Evolutionary conservation across 225 moss, liverwort and hornwort genomes (phyloP).

Genomic region (Ulota crispa): DNA sequence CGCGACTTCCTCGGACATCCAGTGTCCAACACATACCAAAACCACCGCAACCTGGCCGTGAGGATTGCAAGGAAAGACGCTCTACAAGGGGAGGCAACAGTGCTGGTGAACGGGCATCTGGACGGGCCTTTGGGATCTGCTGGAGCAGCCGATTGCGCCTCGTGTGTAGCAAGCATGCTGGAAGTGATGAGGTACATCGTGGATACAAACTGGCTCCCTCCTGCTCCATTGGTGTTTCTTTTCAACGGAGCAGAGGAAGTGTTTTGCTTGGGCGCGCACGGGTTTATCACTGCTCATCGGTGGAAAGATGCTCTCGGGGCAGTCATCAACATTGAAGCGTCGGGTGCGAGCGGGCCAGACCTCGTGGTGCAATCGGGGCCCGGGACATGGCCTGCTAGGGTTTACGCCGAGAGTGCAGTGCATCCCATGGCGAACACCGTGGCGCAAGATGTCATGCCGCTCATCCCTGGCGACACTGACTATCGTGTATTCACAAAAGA

Average conservation of each 20-base stretch:
- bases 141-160: constrained; percentile 93
- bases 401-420: constrained; percentile 90
- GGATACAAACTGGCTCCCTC: constrained; percentile 86
- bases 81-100: constrained; percentile 64
- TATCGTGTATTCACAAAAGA: constrained; percentile 86
- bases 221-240: constrained; percentile 87
- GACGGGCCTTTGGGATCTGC: constrained; percentile 88
- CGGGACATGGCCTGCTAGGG: constrained; percentile 93
- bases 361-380: constrained; percentile 98
- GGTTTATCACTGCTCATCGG: constrained; percentile 84
- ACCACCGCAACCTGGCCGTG: constrained; percentile 76
- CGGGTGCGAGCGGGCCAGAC: constrained; percentile 91
- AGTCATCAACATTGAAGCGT: constrained; percentile 87
- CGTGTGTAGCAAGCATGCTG: constrained; percentile 92
- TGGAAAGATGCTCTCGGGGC: constrained; percentile 86
- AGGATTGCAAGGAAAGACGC: constrained; percentile 70
- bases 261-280: constrained; percentile 80
- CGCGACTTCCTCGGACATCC: constrained; percentile 63
- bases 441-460: constrained; percentile 94
- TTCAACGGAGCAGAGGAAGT: constrained; percentile 97
- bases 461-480: constrained; percentile 96
- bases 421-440: constrained; percentile 95
- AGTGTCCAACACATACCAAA: constrained; percentile 70
- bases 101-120: constrained; percentile 89
- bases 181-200: constrained; percentile 84